A percentile compares a stretch with the other conserved stretches of the same genome.
phyloP scores from a whole-genome alignment of 2,329 filamentous ascomycete species.

The Cladophialophora psammophila region DNA sequence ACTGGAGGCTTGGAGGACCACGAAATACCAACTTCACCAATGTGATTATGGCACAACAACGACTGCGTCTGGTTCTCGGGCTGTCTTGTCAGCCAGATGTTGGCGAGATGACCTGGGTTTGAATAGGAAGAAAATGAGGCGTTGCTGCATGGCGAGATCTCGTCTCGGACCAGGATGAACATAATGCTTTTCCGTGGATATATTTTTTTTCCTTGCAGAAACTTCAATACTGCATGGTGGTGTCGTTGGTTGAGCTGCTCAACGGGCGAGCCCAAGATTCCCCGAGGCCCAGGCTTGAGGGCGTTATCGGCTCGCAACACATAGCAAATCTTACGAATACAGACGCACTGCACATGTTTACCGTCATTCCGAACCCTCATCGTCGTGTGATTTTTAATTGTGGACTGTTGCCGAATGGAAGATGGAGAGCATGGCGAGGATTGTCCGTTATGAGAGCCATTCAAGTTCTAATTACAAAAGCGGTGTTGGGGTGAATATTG shows the following conservation, averaged over 20 bases:
- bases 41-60: neutral
- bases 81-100: neutral
- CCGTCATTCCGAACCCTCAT: neutral
- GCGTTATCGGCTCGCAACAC: neutral
- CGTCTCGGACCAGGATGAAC: neutral
- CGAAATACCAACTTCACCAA: neutral
- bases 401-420: neutral
- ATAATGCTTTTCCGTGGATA: neutral
- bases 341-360: conserved; percentile 1
- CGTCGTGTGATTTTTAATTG: neutral
- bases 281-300: neutral
- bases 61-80: neutral
- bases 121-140: neutral
- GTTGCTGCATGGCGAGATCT: neutral
- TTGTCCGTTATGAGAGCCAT: neutral
- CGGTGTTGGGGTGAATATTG: neutral
- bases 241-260: neutral
- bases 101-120: neutral
- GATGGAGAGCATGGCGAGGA: neutral
- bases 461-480: neutral
- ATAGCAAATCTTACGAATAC: neutral
- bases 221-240: neutral
- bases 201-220: neutral
- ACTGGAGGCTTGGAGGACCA: neutral
- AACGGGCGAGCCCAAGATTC: neutral